Percentiles rank a stretch among this genome's conserved stretches.
Evolutionary conservation across 495 filamentous ascomycete genomes (phyloP).

Genomic region (Xylaria scruposa): DNA sequence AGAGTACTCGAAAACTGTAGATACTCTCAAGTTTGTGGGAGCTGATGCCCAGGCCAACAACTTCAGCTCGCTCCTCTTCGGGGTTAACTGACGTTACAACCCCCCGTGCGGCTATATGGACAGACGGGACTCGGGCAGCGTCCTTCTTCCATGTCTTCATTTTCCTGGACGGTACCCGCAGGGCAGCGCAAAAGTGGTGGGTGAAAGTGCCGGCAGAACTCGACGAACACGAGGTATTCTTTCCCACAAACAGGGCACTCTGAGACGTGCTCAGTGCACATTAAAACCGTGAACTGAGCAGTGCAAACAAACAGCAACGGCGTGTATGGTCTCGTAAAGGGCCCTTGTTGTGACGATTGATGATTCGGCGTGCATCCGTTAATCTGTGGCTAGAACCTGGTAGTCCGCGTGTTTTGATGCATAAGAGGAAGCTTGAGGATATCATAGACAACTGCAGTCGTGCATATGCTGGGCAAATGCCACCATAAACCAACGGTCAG

Average conservation of each 20-base stretch:
- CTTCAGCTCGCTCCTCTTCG: neutral
- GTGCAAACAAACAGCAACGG: constrained; percentile 28
- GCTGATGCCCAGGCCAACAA: constrained; percentile 1
- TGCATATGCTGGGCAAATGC: neutral
- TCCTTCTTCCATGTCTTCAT: constrained; percentile 54
- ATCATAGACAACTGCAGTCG: constrained; percentile 17
- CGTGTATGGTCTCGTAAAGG: constrained; percentile 14
- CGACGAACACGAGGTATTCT: constrained; percentile 57
- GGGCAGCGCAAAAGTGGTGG: constrained; percentile 52
- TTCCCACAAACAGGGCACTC: constrained; percentile 61
- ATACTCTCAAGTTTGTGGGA: constrained; percentile 20
- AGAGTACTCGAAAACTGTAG: constrained; percentile 63
- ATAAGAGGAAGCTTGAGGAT: constrained; percentile 15
- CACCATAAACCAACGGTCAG: constrained; percentile 1
- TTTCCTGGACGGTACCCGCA: constrained; percentile 41
- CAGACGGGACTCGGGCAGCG: constrained; percentile 56
- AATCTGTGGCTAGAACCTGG: constrained; percentile 20
- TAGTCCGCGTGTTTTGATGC: constrained; percentile 10
- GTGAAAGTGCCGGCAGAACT: constrained; percentile 54
- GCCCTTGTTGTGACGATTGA: constrained; percentile 3
- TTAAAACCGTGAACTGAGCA: constrained; percentile 45
- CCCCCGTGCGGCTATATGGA: constrained; percentile 56
- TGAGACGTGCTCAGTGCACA: constrained; percentile 57
- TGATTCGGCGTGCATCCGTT: constrained; percentile 16
- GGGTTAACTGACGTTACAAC: constrained; percentile 51